phyloP scores from a whole-genome alignment of 306 rosid species.

The Ochetophila trinervis region DNA sequence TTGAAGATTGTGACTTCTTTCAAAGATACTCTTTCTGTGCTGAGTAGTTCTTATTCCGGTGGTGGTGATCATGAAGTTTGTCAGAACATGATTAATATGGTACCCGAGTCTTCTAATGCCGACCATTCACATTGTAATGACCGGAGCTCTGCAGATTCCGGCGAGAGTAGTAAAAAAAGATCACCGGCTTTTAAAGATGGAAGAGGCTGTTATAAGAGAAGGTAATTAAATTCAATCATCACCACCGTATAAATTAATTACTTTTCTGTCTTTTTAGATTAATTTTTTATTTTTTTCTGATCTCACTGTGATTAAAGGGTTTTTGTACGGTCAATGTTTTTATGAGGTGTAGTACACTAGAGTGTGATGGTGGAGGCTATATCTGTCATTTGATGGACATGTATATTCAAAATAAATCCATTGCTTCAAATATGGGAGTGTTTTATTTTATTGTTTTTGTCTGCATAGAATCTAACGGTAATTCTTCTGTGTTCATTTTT shows the following conservation, averaged over 20 bases:
- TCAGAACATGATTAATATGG: conserved; percentile 7
- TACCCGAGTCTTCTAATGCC: conserved; percentile 19
- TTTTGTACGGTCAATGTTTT: too few species aligned
- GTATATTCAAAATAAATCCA: background rate
- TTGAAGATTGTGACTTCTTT: conserved; percentile 41
- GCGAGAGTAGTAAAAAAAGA: conserved; percentile 32
- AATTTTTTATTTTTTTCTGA: background rate
- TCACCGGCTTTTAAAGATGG: conserved; percentile 37
- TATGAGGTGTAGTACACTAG: too few species aligned
- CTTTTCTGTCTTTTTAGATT: background rate
- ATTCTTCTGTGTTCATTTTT: background rate
- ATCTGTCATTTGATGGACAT: background rate
- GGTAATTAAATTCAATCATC: conserved; percentile 32
- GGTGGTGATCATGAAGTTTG: conserved; percentile 6
- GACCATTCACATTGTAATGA: conserved; percentile 39
- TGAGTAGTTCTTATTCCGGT: conserved; percentile 13
- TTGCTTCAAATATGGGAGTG: too few species aligned
- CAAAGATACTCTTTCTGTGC: conserved; percentile 35
- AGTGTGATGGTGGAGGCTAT: too few species aligned
- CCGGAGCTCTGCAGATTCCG: conserved; percentile 41
- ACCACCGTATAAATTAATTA: too few species aligned
- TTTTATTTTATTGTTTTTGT: background rate
- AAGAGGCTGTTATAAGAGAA: conserved; percentile 72
- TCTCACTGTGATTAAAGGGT: too few species aligned
- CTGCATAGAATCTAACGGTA: background rate